Evolutionary conservation across 73 alveolate genomes (phyloP), one percentile per base, ranked within the genome.

Genomic region (Stentor roeselii): DNA sequence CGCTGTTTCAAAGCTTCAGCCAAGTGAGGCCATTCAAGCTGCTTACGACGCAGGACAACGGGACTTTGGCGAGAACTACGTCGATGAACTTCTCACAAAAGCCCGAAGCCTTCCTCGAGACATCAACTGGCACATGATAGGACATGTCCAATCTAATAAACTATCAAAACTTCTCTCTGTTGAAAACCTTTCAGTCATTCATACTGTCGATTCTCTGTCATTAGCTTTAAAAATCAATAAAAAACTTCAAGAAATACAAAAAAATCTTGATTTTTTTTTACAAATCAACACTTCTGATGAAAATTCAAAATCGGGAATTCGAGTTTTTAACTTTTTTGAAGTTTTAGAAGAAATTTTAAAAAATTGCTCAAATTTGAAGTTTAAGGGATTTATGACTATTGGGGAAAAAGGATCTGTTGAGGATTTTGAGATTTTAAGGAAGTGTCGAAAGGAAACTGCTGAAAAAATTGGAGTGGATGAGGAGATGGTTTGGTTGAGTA

Each of bases 41-140:
- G 96, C 95, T 27, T 94, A 94, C 86, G 95, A 96, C 42, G 90
- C 86, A 41, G 99, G 99, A 2, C 95, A 92, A 15, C 80, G 98
- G 83, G 87, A 76, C 37, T 96, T 96, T 85, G 99, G 98, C 14
- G 99, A 96, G 85, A 96, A 96, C 86, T 96, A 94, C 84, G 93
- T 94, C 3, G 94, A 96, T 39, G 98, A 95, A 84, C 83, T 96
- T 59, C 85, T 94, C 38, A 92, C 89, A 88, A 96, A 95, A 86
- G 89, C 95, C 3, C 36, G 21, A 0, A 36, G 32, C 14, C 85
- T 94, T 21, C 98, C 97, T 50, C 76, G 75, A 21, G 99, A 96
- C 84, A 96, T 96, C 11, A 86, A 91, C 78, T 96, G 99, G 99
- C 98, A 96, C 87, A 92, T 96, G 86, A 94, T 96, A 3, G 99